Conservation (phyloP, 805 yeast genomes). For the Brettanomyces naardenensis region DNA sequence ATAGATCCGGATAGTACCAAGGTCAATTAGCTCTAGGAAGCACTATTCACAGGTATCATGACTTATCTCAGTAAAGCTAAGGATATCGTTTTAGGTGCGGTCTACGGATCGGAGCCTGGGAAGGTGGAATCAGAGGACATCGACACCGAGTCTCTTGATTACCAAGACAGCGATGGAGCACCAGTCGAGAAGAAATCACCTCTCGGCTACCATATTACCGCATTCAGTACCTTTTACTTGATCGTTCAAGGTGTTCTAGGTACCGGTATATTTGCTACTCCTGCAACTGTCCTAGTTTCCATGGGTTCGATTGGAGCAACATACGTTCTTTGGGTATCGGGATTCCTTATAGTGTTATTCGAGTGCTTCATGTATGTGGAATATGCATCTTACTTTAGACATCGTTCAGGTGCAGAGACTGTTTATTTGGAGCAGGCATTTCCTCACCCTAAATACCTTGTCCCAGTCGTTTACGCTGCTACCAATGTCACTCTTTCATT, state of each 20-base stretch:
- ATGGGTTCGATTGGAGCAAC: slow-evolving; percentile 37
- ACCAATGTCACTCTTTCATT: slow-evolving; percentile 72
- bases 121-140: no score
- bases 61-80: no score
- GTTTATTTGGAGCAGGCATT: slow-evolving; percentile 70
- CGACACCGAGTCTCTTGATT: no score
- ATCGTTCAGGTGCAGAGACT: slow-evolving; percentile 79
- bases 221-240: slow-evolving; percentile 45
- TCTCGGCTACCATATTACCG: slow-evolving; percentile 29
- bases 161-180: slow-evolving; percentile 23
- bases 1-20: no score
- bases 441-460: slow-evolving; percentile 58
- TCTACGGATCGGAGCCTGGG: no score
- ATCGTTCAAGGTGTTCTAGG: slow-evolving; percentile 67
- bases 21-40: no score
- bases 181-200: slow-evolving; percentile 32
- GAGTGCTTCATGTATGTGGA: slow-evolving; percentile 33
- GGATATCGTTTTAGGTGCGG: no score
- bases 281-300: slow-evolving; percentile 46
- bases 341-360: slow-evolving; percentile 31
- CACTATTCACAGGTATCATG: no score
- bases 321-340: slow-evolving; percentile 34
- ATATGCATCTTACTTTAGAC: slow-evolving; percentile 34
- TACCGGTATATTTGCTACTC: slow-evolving; percentile 70
- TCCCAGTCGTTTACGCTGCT: slow-evolving; percentile 59